Conservation (phyloP, 345 rosid species). For the Mercurialis annua region DNA sequence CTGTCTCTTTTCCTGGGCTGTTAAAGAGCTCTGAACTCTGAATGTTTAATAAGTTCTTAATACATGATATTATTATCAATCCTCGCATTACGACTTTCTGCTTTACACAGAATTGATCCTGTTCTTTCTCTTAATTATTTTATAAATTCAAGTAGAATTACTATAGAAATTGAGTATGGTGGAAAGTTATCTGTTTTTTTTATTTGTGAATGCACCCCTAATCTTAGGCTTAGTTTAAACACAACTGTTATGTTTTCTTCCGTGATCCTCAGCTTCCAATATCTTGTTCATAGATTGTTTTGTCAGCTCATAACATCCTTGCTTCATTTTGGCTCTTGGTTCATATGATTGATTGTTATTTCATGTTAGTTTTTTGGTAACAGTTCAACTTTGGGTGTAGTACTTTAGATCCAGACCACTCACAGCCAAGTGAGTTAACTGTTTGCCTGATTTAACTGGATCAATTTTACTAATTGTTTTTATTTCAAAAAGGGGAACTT, state of each 20-base stretch:
- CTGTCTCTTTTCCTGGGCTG: neutral
- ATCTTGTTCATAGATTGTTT: constrained; percentile 7
- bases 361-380: neutral
- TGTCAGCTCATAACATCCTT: neutral
- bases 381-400: neutral
- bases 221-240: neutral
- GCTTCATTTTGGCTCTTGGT: neutral
- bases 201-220: neutral
- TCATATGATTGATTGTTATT: too few species aligned
- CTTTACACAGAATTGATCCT: neutral
- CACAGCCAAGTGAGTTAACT: too few species aligned
- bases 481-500: neutral
- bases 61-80: neutral
- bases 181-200: neutral
- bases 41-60: neutral
- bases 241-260: neutral
- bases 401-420: too few species aligned
- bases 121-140: neutral
- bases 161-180: neutral
- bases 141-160: neutral
- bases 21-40: neutral
- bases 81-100: neutral
- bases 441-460: neutral
- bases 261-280: neutral
- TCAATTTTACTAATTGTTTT: neutral